A percentile compares a stretch with the other conserved stretches of the same genome.
Conservation (phyloP, 805 yeast species). For the Diddensiella santjacobensis region DNA sequence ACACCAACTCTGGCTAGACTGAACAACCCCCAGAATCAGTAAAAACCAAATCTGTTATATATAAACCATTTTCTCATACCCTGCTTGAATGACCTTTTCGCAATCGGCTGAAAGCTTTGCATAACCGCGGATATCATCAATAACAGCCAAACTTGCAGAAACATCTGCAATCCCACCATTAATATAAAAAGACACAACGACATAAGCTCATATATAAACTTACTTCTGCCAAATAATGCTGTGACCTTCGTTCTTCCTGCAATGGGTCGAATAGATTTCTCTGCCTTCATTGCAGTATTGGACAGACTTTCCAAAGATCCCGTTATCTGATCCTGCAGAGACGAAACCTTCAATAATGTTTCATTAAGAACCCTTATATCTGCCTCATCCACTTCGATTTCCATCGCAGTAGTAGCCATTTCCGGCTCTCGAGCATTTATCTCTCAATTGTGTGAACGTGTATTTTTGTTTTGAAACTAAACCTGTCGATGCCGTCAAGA, state of each 20-base stretch:
- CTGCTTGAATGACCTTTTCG: conserved; percentile 34
- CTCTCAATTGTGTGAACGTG: too few relatives aligned
- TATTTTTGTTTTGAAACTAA: too few relatives aligned
- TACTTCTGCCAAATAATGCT: conserved; percentile 52
- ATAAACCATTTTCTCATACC: conserved; percentile 17
- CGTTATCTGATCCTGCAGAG: conserved; percentile 52
- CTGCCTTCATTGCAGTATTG: conserved; percentile 51
- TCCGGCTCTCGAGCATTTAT: too few relatives aligned
- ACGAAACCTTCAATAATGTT: conserved; percentile 56
- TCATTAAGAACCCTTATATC: conserved; percentile 81
- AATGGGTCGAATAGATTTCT: conserved; percentile 66
- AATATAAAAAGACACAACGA: conserved; percentile 31
- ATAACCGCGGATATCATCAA: conserved; percentile 33
- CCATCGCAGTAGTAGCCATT: conserved; percentile 2
- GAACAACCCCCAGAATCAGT: not conserved
- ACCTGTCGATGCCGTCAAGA: too few relatives aligned
- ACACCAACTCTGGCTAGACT: conserved; percentile 20
- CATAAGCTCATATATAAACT: conserved; percentile 48
- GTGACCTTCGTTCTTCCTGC: conserved; percentile 57
- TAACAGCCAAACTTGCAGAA: conserved; percentile 26
- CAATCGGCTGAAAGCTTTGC: conserved; percentile 44
- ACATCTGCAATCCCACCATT: conserved; percentile 23
- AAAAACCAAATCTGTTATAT: too few relatives aligned
- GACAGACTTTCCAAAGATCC: conserved; percentile 53
- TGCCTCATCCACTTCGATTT: conserved; percentile 15